A percentile compares a stretch with the other conserved stretches of the same genome.
phyloP scores from a whole-genome alignment of 305 asterid genomes.

The Plantago lanceolata region DNA sequence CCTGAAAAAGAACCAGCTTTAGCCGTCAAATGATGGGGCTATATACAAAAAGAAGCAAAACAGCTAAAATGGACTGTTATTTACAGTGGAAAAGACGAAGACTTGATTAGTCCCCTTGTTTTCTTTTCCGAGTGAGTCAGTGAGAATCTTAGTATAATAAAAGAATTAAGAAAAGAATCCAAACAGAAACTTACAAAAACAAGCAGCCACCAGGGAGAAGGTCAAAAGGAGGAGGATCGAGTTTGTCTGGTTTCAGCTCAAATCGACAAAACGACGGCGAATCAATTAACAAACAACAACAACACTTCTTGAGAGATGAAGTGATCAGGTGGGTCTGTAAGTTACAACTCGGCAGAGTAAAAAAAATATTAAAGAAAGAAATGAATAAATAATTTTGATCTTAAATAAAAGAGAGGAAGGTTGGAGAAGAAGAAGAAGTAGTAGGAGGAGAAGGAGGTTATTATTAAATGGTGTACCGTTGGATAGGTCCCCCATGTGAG shows the following conservation, averaged over 20 bases:
- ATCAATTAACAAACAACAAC: conserved; percentile 12
- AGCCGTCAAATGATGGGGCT: conserved; percentile 27
- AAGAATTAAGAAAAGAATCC: conserved; percentile 24
- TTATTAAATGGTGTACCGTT: conserved; percentile 34
- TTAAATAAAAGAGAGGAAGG: background rate
- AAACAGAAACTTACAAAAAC: conserved; percentile 30
- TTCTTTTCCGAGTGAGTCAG: too few species aligned
- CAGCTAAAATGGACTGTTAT: background rate
- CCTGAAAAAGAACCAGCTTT: conserved; percentile 30
- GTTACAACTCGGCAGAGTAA: conserved; percentile 9
- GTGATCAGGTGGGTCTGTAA: too few species aligned
- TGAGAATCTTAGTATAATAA: background rate
- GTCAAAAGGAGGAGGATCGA: conserved; percentile 6
- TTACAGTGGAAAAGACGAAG: conserved; percentile 4
- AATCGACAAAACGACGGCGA: conserved; percentile 41
- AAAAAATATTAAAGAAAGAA: conserved; percentile 4
- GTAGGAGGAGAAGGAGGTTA: background rate
- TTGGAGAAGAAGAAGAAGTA: conserved; percentile 1
- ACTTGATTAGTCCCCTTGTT: conserved; percentile 7
- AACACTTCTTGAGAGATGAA: too few species aligned
- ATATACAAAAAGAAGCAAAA: conserved; percentile 11
- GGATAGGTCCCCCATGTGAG: conserved; percentile 25
- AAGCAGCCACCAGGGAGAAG: conserved; percentile 22
- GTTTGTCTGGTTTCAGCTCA: conserved; percentile 8
- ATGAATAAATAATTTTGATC: too few species aligned